Percentiles rank a stretch among this genome's conserved stretches.
Evolutionary conservation across 1,284 basidiomycete species (phyloP).

Genomic region (Irpex lacteus): DNA sequence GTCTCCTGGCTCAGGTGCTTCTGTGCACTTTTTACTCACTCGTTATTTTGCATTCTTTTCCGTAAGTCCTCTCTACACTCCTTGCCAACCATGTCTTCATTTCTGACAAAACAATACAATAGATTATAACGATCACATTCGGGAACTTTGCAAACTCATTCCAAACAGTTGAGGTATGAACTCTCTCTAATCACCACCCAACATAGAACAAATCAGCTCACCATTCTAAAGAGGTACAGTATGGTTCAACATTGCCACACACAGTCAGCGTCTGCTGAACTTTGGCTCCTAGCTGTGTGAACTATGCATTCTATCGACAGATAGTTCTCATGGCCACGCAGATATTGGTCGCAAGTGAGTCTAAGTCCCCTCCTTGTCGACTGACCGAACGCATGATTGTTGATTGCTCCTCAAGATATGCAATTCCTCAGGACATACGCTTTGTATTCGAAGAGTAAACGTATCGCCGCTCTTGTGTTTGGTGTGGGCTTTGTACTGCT

Average conservation of each 20-base stretch:
- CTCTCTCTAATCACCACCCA: not conserved
- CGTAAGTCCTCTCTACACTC: slow-evolving; percentile 14
- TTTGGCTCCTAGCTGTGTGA: slow-evolving; percentile 19
- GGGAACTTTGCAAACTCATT: slow-evolving; percentile 22
- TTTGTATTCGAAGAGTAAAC: slow-evolving; percentile 23
- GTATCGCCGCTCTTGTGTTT: slow-evolving; percentile 18
- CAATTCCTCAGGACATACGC: slow-evolving; percentile 26
- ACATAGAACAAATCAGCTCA: slow-evolving; percentile 2
- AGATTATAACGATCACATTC: slow-evolving; percentile 28
- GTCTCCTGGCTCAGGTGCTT: slow-evolving; percentile 16
- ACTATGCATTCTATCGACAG: slow-evolving; percentile 28
- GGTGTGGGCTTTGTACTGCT: slow-evolving; percentile 15
- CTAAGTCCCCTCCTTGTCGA: not conserved
- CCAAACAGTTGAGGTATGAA: slow-evolving; percentile 15
- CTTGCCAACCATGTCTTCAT: not conserved
- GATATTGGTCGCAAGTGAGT: slow-evolving; percentile 27
- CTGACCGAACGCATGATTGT: not conserved
- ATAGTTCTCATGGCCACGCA: slow-evolving; percentile 25
- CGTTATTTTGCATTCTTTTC: slow-evolving; percentile 29
- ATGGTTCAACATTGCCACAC: no score
- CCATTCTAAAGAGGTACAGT: not conserved
- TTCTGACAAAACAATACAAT: not conserved
- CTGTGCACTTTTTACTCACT: slow-evolving; percentile 24
- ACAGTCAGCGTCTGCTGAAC: not conserved
- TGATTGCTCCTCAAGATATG: not conserved